phyloP scores from a whole-genome alignment of 306 rosid genomes.

The Vicia sativa region DNA sequence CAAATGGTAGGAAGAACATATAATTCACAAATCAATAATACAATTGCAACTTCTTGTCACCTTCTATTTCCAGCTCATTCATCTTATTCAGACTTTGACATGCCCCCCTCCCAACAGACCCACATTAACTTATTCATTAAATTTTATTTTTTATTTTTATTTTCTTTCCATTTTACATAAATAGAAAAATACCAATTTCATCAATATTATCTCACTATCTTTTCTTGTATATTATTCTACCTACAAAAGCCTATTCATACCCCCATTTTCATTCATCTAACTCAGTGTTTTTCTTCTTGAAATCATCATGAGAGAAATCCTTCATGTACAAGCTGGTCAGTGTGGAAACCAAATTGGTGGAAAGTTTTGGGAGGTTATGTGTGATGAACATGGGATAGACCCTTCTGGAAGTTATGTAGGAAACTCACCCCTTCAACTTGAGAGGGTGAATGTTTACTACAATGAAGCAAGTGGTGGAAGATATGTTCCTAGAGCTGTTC shows the following conservation, averaged over 20 bases:
- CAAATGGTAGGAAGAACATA: conserved; percentile 55
- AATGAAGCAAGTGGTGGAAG: conserved; percentile 88
- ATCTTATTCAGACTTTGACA: conserved; percentile 59
- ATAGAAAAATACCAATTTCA: conserved; percentile 23
- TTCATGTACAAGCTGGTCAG: conserved; percentile 88
- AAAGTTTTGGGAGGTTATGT: conserved; percentile 91
- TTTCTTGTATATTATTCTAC: conserved; percentile 20
- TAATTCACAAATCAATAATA: conserved; percentile 51
- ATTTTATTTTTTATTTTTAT: background rate
- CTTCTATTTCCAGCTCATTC: conserved; percentile 74
- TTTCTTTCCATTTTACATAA: background rate
- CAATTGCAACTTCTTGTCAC: conserved; percentile 63
- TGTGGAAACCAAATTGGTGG: conserved; percentile 93
- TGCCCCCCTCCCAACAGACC: conserved; percentile 63
- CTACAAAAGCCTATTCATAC: conserved; percentile 52
- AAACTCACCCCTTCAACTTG: conserved; percentile 66
- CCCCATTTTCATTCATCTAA: conserved; percentile 6
- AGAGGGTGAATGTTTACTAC: conserved; percentile 85
- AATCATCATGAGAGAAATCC: conserved; percentile 79
- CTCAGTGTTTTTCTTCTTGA: conserved; percentile 7
- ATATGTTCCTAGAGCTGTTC: conserved; percentile 84
- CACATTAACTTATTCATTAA: conserved; percentile 72
- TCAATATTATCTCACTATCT: conserved; percentile 4
- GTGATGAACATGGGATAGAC: conserved; percentile 89
- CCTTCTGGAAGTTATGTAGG: conserved; percentile 70